Base-by-base conservation (phyloP, 1,284 basidiomycete species). In the Trichosporon inkin region DNA sequence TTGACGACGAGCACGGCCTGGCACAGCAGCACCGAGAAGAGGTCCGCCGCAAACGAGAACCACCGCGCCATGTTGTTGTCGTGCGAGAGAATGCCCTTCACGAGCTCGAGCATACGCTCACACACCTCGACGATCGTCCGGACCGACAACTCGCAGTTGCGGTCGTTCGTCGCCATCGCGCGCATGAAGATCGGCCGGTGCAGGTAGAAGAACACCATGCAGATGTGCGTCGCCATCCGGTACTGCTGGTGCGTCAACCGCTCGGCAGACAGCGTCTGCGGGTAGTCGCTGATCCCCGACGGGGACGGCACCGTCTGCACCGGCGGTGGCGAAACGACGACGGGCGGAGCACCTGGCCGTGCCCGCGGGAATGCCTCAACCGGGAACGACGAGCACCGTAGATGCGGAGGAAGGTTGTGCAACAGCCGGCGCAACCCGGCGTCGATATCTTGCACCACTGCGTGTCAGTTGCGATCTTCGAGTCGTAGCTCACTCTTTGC, bases 21-120 rank as follows among this genome's bases (percentile, higher is more conserved):
- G 49, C 64, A 65, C 19, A 63, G 61, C 10, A 65, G 61, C 10
- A 62, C 61, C 2, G 56, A 58, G 54, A 65, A 65, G 6, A 65
- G 61, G 52, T 65, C 64, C 32, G 64, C 64, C 7, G 64, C 64
- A 40, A 65, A 65, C 11, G 64, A 65, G 61, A 65, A 65, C 64
- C 64, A 65, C 19, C 64, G 53, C n/a, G 64, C 53, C 61, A 65
- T 57, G 11, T 53, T 53, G n/a, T 47, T 36, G 56, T 65, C 58
- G 35, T 60, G 55, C n/a, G 34, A 32, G 13, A 65, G 56, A 20
- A 65, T 57, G 6, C 57, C 63, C 34, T 60, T 52, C 28, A 62
- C 62, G 19, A 65, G 63, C 24, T 56, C 53, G 16, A 62, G 47
- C 53, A 65, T 62, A 17, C 62, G 61, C 53, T 60, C 55, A 53